These are phyloP conservation scores for Botrytis aclada DNA, from an alignment of 2,329 filamentous ascomycete genomes.

Conservation along the genomic window DNA sequence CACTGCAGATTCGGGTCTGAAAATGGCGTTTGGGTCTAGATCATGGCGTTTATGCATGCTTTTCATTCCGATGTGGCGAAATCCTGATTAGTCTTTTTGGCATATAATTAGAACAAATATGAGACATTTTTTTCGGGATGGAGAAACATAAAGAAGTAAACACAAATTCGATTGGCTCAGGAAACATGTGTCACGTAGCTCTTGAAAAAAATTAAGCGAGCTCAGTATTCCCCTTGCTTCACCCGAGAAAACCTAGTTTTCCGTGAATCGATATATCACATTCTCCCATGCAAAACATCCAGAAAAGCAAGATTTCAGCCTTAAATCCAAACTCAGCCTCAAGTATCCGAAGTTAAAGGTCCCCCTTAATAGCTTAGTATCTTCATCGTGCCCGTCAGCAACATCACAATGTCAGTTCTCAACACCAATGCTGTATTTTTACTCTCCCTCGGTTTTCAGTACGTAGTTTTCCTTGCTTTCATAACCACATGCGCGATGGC, in stretches of 20 bases:
- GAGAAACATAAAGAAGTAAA: not conserved
- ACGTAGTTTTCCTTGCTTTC: not conserved
- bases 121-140: not conserved
- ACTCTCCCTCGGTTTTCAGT: not conserved
- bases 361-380: not conserved
- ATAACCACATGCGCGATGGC: not conserved
- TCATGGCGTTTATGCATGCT: not conserved
- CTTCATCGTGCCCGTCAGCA: not conserved
- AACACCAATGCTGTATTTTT: not conserved
- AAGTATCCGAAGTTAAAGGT: not conserved
- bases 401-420: not conserved
- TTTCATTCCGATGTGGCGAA: too few relatives aligned
- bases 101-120: not conserved
- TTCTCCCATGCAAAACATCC: not conserved
- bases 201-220: not conserved
- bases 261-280: not conserved
- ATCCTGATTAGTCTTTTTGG: not conserved
- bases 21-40: not conserved
- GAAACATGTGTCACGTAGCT: not conserved
- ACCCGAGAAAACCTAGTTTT: not conserved
- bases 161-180: not conserved
- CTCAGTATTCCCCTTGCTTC: not conserved
- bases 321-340: not conserved
- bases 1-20: not conserved
- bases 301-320: not conserved